phyloP scores from a whole-genome alignment of 805 yeast species.

The Komagataella populi region DNA sequence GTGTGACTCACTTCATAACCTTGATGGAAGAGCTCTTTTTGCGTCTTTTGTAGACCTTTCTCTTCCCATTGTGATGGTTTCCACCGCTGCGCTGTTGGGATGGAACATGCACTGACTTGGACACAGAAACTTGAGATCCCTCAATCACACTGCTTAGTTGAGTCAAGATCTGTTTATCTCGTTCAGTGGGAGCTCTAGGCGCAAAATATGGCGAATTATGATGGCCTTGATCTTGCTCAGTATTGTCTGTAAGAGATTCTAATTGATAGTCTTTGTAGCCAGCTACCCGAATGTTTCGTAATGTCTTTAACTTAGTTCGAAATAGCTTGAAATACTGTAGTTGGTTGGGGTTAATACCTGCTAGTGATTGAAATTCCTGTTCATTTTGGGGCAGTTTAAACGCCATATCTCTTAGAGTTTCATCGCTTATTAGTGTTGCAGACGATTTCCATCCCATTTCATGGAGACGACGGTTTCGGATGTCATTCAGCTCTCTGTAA shows the following conservation, averaged over 20 bases:
- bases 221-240: background rate
- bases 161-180: background rate
- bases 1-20: background rate
- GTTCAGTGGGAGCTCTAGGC: background rate
- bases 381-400: conserved; percentile 35
- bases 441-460: conserved; percentile 21
- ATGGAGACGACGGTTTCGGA: conserved; percentile 27
- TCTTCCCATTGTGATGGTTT: background rate
- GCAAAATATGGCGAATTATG: background rate
- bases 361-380: conserved; percentile 27
- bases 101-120: background rate
- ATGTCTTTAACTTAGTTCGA: conserved; percentile 3
- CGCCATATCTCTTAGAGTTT: conserved; percentile 41
- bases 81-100: background rate
- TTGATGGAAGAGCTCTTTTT: background rate
- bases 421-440: conserved; percentile 21
- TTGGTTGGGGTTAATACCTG: conserved; percentile 19
- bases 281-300: background rate
- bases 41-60: background rate
- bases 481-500: conserved; percentile 20
- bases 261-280: background rate
- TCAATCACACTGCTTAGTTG: background rate
- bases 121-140: background rate
- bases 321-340: conserved; percentile 12
- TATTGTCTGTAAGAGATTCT: background rate